phyloP scores from a whole-genome alignment of 176 grass and related monocot genomes.

The Eragrostis curvula region DNA sequence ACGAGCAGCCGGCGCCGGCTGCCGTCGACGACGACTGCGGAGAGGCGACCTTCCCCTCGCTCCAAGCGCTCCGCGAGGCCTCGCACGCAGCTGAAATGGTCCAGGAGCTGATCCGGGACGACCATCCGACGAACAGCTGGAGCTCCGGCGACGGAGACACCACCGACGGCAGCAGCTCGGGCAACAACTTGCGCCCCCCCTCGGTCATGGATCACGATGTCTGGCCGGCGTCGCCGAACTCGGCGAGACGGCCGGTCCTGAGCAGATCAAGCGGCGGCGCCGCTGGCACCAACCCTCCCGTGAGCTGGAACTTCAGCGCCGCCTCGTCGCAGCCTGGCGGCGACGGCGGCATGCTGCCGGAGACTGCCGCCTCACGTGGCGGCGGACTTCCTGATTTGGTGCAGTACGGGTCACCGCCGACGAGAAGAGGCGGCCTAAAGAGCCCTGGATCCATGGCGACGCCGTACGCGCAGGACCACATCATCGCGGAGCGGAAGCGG shows the following conservation, averaged over 20 bases:
- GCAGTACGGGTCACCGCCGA: background rate
- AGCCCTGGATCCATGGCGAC: conserved; percentile 8
- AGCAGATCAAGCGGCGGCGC: background rate
- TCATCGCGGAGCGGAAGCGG: conserved; percentile 74
- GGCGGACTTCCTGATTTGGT: background rate
- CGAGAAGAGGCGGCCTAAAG: conserved; percentile 9
- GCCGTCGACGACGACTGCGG: background rate
- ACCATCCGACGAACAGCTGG: conserved; percentile 34
- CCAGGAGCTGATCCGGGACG: conserved; percentile 15
- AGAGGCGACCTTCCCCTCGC: conserved; percentile 36
- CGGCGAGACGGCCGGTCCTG: background rate
- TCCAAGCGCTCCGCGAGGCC: conserved; percentile 35
- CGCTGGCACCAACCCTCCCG: background rate
- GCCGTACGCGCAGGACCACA: conserved; percentile 55
- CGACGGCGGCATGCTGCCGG: conserved; percentile 11
- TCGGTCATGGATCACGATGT: conserved; percentile 15
- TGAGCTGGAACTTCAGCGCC: conserved; percentile 61
- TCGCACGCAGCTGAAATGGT: conserved; percentile 3
- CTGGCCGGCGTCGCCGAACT: conserved; percentile 30
- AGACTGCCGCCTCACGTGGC: background rate
- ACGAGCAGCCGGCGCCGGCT: conserved; percentile 28
- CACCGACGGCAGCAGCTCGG: background rate
- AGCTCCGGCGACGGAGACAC: conserved; percentile 31
- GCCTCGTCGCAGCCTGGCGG: conserved; percentile 2
- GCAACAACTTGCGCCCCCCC: background rate